Percentiles rank a stretch among this genome's conserved stretches.
These are phyloP conservation scores for Candida quercuum DNA, from an alignment of 805 yeast species.

Conservation along the genomic window DNA sequence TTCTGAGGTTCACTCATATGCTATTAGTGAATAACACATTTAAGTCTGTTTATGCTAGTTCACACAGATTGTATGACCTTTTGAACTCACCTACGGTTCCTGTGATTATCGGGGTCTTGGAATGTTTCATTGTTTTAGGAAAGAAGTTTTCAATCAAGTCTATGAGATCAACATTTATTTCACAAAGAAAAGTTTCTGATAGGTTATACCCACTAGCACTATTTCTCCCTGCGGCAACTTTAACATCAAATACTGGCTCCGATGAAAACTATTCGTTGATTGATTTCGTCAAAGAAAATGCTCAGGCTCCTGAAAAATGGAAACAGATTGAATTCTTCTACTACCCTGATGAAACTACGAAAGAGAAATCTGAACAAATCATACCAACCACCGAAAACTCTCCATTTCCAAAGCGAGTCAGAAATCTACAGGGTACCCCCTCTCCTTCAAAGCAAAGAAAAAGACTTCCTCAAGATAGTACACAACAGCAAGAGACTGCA, in stretches of 20 bases:
- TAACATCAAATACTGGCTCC: conserved; percentile 25
- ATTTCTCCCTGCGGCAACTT: conserved; percentile 44
- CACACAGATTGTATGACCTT: conserved; percentile 53
- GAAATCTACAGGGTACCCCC: conserved; percentile 9
- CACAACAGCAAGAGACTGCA: conserved; percentile 3
- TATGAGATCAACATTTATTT: conserved; percentile 14
- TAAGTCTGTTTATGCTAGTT: conserved; percentile 61
- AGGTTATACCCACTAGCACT: conserved; percentile 41
- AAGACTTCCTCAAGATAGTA: conserved; percentile 12
- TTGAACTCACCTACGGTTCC: conserved; percentile 54
- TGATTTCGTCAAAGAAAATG: conserved; percentile 39
- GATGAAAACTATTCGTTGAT: conserved; percentile 38
- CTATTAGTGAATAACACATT: conserved; percentile 67
- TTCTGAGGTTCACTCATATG: conserved; percentile 56
- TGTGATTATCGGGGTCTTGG: conserved; percentile 55
- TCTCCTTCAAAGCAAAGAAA: conserved; percentile 19
- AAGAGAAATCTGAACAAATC: conserved; percentile 1
- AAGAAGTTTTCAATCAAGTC: conserved; percentile 52
- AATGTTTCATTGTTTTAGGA: conserved; percentile 52
- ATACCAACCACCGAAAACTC: conserved; percentile 4
- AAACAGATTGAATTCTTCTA: conserved; percentile 48
- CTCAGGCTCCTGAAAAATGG: conserved; percentile 52
- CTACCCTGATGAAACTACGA: conserved; percentile 24
- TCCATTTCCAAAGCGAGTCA: conserved; percentile 12
- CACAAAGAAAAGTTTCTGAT: conserved; percentile 22